Conservation (phyloP, 208 protist species). For the Trypanosoma boissoni region DNA sequence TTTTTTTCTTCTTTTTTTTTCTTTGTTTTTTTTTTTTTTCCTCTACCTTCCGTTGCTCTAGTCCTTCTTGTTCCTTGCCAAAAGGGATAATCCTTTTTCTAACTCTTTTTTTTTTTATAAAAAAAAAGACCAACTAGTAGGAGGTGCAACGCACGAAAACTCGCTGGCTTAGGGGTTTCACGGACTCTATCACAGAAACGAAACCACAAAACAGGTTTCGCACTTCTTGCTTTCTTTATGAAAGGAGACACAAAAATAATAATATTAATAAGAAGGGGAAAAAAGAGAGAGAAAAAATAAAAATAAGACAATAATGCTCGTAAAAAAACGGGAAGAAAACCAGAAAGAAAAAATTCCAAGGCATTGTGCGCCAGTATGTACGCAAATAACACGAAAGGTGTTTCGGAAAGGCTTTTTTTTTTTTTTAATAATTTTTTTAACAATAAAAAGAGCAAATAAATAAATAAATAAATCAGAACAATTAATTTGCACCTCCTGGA, state of each 20-base stretch:
- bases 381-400: background rate
- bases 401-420: background rate
- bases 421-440: background rate
- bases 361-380: background rate
- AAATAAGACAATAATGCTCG: conserved; percentile 13
- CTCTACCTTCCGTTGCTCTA: background rate
- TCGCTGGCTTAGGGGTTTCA: too few species aligned
- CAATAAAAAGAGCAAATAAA: background rate
- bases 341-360: background rate
- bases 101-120: background rate
- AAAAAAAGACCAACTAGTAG: too few species aligned
- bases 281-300: conserved; percentile 4
- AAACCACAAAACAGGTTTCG: too few species aligned
- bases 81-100: background rate
- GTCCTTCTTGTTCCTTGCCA: background rate
- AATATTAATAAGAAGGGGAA: conserved; percentile 14
- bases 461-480: too few species aligned
- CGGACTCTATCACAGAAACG: too few species aligned
- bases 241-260: conserved; percentile 22
- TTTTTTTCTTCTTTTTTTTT: background rate
- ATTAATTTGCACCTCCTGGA: too few species aligned
- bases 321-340: conserved; percentile 13
- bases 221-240: too few species aligned
- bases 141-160: too few species aligned
- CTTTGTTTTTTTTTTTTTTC: background rate